phyloP scores from a whole-genome alignment of 805 yeast genomes.

The Tetrapisispora iriomotensis region DNA sequence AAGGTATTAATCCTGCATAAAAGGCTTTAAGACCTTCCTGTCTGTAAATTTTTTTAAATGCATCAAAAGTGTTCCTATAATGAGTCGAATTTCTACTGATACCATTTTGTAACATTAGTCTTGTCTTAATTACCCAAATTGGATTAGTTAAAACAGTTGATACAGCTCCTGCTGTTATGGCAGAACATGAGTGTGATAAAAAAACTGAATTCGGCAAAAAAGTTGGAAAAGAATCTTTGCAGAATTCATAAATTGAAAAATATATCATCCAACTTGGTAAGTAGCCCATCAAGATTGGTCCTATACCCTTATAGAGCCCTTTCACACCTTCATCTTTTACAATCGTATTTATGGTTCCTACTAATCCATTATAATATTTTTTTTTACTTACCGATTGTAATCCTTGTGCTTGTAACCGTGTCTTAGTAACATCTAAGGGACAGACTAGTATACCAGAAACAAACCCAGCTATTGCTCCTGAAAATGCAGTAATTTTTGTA shows the following conservation, averaged over 20 bases:
- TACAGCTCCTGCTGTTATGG: conserved; percentile 80
- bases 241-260: conserved; percentile 78
- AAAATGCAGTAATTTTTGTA: conserved; percentile 58
- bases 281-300: conserved; percentile 89
- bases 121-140: conserved; percentile 94
- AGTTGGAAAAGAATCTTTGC: conserved; percentile 47
- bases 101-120: conserved; percentile 76
- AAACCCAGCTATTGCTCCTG: conserved; percentile 94
- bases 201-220: conserved; percentile 31
- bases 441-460: conserved; percentile 83
- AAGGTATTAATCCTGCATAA: conserved; percentile 84
- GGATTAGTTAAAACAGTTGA: conserved; percentile 86
- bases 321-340: conserved; percentile 65
- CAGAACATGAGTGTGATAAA: conserved; percentile 39
- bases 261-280: conserved; percentile 97
- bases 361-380: conserved; percentile 46
- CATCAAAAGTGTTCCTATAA: conserved; percentile 70
- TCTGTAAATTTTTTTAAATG: conserved; percentile 65
- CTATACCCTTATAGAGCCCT: conserved; percentile 83
- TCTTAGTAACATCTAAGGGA: conserved; percentile 92
- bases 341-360: conserved; percentile 57
- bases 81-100: conserved; percentile 20
- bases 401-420: conserved; percentile 90
- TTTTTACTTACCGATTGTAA: conserved; percentile 25
- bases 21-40: conserved; percentile 75